phyloP scores from a whole-genome alignment of 805 yeast genomes.

The Candida easanensis region DNA sequence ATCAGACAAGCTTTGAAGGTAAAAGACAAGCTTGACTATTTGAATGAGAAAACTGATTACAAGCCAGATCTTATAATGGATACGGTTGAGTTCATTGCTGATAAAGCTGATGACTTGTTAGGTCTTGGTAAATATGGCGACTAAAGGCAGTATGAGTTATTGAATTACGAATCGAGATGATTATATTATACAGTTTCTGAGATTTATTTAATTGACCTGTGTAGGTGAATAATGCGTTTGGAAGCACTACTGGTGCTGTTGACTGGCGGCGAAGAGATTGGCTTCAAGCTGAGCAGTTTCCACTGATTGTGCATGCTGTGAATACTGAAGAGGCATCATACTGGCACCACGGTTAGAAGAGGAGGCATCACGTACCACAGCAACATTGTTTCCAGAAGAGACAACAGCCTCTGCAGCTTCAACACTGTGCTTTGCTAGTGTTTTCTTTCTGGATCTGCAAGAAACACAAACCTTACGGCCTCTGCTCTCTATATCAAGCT shows the following conservation, averaged over 20 bases:
- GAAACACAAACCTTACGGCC: conserved; percentile 52
- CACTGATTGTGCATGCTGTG: conserved; percentile 16
- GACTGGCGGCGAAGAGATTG: conserved; percentile 21
- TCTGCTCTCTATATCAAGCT: conserved; percentile 42
- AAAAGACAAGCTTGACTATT: conserved; percentile 3
- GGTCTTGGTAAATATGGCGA: no score
- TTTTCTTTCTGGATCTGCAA: conserved; percentile 57
- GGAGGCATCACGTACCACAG: not conserved
- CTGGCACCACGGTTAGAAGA: no score
- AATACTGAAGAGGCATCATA: conserved; percentile 3
- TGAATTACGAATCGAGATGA: no score
- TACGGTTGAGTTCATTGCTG: conserved; percentile 4
- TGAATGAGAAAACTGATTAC: conserved; percentile 6
- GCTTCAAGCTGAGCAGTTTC: conserved; percentile 23
- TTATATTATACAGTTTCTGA: no score
- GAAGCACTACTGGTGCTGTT: not conserved
- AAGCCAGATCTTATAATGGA: conserved; percentile 6
- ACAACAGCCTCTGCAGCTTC: conserved; percentile 14
- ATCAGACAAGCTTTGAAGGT: not conserved
- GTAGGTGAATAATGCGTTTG: no score
- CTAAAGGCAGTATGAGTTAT: no score
- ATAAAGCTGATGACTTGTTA: conserved; percentile 5
- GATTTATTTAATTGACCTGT: no score
- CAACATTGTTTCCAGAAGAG: conserved; percentile 1
- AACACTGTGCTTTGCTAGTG: conserved; percentile 12